Evolutionary conservation across 2,329 filamentous ascomycete species (phyloP).

Genomic region (Neofusicoccum cordaticola): DNA sequence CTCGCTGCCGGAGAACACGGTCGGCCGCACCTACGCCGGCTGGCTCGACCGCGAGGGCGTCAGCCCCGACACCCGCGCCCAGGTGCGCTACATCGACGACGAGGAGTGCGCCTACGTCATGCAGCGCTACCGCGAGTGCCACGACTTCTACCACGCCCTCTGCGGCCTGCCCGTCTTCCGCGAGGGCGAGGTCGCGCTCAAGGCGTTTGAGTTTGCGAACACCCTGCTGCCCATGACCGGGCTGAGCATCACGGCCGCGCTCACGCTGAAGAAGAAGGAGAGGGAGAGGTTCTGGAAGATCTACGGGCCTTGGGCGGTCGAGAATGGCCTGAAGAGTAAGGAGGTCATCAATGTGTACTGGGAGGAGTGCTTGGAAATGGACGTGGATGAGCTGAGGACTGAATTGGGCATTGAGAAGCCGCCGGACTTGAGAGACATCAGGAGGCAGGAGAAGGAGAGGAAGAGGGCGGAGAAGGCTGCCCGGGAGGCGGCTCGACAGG

Average conservation of each 20-base stretch:
- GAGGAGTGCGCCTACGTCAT: conserved; percentile 97
- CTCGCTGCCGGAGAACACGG: conserved; percentile 65
- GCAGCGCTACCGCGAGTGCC: conserved; percentile 95
- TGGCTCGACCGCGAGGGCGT: conserved; percentile 97
- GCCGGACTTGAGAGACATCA: conserved; percentile 76
- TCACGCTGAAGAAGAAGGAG: conserved; percentile 62
- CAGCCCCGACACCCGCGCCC: conserved; percentile 79
- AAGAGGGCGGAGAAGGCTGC: conserved; percentile 63
- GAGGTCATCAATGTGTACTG: conserved; percentile 96
- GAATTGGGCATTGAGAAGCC: conserved; percentile 84
- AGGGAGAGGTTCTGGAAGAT: conserved; percentile 65
- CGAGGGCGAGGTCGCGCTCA: conserved; percentile 97
- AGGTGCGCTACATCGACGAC: conserved; percentile 88
- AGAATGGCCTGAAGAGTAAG: conserved; percentile 72
- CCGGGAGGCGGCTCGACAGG: conserved; percentile 20
- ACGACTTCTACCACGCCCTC: conserved; percentile 96
- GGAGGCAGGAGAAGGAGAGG: conserved; percentile 67
- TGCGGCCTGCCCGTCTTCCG: conserved; percentile 85
- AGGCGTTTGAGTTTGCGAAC: conserved; percentile 96
- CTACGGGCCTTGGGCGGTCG: conserved; percentile 87
- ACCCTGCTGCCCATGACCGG: conserved; percentile 94
- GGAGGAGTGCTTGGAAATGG: conserved; percentile 87
- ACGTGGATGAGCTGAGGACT: conserved; percentile 71
- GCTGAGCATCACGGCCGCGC: conserved; percentile 71
- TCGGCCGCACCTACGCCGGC: conserved; percentile 77